Evolutionary conservation across 495 filamentous ascomycete species (phyloP).

Genomic region (Hypomontagnella submonticulosa): DNA sequence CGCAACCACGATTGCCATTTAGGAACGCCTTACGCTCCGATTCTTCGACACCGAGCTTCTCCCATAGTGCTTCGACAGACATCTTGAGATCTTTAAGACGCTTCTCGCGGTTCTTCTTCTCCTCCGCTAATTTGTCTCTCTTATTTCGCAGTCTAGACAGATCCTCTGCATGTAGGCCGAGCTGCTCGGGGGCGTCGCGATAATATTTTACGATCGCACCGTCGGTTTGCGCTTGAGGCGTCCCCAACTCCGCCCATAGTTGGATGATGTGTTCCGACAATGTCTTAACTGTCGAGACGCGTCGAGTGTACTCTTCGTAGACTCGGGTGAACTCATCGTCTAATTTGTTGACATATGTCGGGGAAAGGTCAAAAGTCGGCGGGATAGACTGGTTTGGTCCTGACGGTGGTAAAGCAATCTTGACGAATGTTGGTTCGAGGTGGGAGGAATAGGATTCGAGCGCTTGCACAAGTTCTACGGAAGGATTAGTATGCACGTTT

Average conservation of each 20-base stretch:
- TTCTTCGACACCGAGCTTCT: constrained; percentile 84
- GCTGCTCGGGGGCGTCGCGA: constrained; percentile 88
- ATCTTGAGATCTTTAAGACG: constrained; percentile 78
- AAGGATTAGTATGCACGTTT: constrained; percentile 24
- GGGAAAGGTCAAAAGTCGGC: constrained; percentile 86
- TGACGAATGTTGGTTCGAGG: constrained; percentile 86
- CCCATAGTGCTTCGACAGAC: constrained; percentile 86
- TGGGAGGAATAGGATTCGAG: constrained; percentile 95
- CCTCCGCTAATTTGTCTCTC: constrained; percentile 88
- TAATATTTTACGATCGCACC: constrained; percentile 85
- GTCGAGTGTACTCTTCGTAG: constrained; percentile 91
- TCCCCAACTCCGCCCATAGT: constrained; percentile 94
- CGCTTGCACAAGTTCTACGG: constrained; percentile 85
- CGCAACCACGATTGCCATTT: constrained; percentile 74
- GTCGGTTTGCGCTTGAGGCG: constrained; percentile 92
- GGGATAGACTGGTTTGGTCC: constrained; percentile 78
- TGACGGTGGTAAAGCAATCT: constrained; percentile 82
- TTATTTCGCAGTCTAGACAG: constrained; percentile 74
- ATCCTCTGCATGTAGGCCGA: constrained; percentile 90
- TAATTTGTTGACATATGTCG: constrained; percentile 84
- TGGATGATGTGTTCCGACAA: constrained; percentile 87
- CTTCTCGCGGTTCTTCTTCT: constrained; percentile 88
- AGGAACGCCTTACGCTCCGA: constrained; percentile 85
- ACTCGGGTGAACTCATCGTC: constrained; percentile 92
- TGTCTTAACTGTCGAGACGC: constrained; percentile 77